Evolutionary conservation across 306 rosid genomes (phyloP).

Genomic region (Pueraria montana): DNA sequence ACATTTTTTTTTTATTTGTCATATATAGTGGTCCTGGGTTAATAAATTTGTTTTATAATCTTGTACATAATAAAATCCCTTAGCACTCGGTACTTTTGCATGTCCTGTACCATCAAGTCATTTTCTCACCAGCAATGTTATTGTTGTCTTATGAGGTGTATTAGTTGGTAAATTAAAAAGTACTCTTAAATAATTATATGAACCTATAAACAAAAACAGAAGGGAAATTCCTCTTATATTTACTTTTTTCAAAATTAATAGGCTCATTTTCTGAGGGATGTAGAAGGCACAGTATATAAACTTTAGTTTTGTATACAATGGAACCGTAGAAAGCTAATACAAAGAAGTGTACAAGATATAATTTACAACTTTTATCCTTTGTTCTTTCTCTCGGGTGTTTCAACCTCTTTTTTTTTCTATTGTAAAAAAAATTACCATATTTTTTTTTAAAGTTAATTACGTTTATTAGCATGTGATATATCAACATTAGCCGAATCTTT

Average conservation of each 20-base stretch:
- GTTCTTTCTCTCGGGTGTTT: background rate
- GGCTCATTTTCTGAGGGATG: background rate
- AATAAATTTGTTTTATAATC: conserved; percentile 28
- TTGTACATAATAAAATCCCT: conserved; percentile 39
- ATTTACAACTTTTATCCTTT: background rate
- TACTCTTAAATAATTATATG: background rate
- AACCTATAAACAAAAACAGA: background rate
- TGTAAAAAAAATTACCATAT: background rate
- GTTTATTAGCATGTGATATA: background rate
- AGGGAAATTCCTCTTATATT: background rate
- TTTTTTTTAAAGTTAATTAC: background rate
- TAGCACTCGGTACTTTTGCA: conserved; percentile 39
- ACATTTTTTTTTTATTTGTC: background rate
- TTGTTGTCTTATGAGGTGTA: conserved; percentile 50
- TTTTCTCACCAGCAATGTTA: conserved; percentile 48
- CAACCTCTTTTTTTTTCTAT: background rate
- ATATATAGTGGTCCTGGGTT: conserved; percentile 44
- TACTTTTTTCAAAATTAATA: background rate
- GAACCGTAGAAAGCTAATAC: background rate
- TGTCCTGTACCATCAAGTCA: conserved; percentile 48
- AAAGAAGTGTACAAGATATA: conserved; percentile 14
- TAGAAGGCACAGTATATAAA: conserved; percentile 1
- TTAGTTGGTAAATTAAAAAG: conserved; percentile 40
- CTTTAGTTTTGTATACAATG: background rate
- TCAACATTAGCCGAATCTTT: background rate